Evolutionary conservation across 2,329 filamentous ascomycete genomes (phyloP).

Genomic region (Alternaria brassicicola): DNA sequence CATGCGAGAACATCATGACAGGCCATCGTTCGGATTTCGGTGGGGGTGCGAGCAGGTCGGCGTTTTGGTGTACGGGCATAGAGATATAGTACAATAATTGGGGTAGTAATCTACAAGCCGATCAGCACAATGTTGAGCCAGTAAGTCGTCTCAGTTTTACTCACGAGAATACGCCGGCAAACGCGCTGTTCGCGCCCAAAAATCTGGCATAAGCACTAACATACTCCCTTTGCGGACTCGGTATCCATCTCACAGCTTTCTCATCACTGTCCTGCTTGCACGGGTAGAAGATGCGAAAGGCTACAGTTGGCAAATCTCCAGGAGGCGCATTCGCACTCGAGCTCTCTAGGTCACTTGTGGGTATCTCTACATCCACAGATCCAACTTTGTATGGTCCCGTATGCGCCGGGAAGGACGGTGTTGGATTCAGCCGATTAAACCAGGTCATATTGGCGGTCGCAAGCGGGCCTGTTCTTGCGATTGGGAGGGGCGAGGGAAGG

Average conservation of each 20-base stretch:
- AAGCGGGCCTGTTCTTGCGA: slow-evolving; percentile 12
- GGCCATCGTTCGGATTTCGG: slow-evolving; percentile 69
- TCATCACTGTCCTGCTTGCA: slow-evolving; percentile 47
- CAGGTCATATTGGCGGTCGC: slow-evolving; percentile 46
- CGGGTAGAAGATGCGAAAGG: slow-evolving; percentile 84
- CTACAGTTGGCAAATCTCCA: slow-evolving; percentile 68
- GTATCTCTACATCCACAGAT: slow-evolving; percentile 80
- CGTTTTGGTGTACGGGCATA: slow-evolving; percentile 75
- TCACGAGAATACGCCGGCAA: slow-evolving; percentile 50
- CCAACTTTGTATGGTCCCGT: slow-evolving; percentile 80
- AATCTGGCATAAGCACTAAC: slow-evolving; percentile 79
- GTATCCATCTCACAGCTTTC: slow-evolving; percentile 75
- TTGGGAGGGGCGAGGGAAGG: slow-evolving; percentile 18
- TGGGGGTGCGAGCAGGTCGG: slow-evolving; percentile 61
- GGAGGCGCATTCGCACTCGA: slow-evolving; percentile 61
- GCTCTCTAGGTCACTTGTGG: slow-evolving; percentile 59
- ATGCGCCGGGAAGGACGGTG: slow-evolving; percentile 76
- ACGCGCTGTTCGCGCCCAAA: slow-evolving; percentile 66
- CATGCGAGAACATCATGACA: slow-evolving; percentile 85
- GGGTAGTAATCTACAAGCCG: slow-evolving; percentile 63
- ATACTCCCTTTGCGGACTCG: slow-evolving; percentile 75
- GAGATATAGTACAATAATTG: slow-evolving; percentile 74
- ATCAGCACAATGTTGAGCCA: background rate
- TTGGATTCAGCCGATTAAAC: slow-evolving; percentile 63
- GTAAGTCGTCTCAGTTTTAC: slow-evolving; percentile 6